A percentile compares a stretch with the other conserved stretches of the same genome.
Evolutionary conservation across 495 filamentous ascomycete genomes (phyloP).

Genomic region (Penicillium simplicissimum): DNA sequence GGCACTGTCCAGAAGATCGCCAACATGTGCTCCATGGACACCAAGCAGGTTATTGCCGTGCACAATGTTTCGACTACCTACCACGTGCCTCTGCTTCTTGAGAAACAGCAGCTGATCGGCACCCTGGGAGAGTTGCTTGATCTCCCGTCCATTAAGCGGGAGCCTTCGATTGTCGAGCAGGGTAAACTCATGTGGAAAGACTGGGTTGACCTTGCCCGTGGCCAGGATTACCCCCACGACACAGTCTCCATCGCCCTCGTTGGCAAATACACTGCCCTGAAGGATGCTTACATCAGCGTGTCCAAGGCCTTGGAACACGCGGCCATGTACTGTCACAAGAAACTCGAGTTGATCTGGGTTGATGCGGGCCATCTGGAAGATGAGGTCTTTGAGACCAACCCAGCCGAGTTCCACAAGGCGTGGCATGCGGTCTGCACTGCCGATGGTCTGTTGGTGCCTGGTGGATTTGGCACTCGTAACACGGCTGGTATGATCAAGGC

Average conservation of each 20-base stretch:
- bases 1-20: conserved; percentile 87
- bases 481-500: conserved; percentile 86
- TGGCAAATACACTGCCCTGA: conserved; percentile 82
- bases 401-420: conserved; percentile 80
- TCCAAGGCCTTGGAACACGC: conserved; percentile 87
- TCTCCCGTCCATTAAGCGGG: conserved; percentile 17
- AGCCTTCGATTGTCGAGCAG: conserved; percentile 46
- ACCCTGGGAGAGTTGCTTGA: conserved; percentile 48
- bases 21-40: conserved; percentile 53
- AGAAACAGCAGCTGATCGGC: conserved; percentile 70
- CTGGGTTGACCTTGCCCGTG: conserved; percentile 68
- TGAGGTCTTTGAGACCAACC: conserved; percentile 59
- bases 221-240: conserved; percentile 60
- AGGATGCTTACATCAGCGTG: conserved; percentile 83
- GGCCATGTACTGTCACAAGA: conserved; percentile 79
- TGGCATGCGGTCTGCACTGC: conserved; percentile 80
- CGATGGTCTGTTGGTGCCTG: conserved; percentile 57
- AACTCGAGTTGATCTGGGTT: conserved; percentile 80
- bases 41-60: conserved; percentile 79
- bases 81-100: conserved; percentile 87
- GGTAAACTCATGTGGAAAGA: conserved; percentile 70
- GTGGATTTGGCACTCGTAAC: conserved; percentile 83
- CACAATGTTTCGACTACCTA: conserved; percentile 85
- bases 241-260: conserved; percentile 82
- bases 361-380: conserved; percentile 82